Base-by-base conservation (phyloP, 208 protist genomes). In the Leishmania lainsoni region DNA sequence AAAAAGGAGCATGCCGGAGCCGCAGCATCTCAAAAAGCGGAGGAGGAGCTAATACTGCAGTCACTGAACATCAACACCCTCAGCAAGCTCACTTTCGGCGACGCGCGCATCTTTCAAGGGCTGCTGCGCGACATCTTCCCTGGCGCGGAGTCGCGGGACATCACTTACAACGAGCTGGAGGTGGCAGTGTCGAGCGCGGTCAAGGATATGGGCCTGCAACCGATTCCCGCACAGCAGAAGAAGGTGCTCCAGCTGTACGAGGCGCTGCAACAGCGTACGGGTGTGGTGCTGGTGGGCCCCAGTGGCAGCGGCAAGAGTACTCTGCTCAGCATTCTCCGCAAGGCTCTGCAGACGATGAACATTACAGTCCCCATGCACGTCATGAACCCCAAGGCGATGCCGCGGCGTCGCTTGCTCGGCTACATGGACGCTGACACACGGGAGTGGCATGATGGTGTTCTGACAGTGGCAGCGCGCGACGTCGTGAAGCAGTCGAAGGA, bases 371-470 rank as follows among this genome's bases (percentile, higher is more conserved):
- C 92, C 32, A 72, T 97, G 77, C 87, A 98, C 76, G 88, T 88
- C 39, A 96, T 99, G 90, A 99, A 99, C 87, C 96, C 97, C 54
- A 98, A 98, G 84, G 95, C 97, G 20, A 96, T 99, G 83, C 94
- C 96, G n/a, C 90, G 95, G 1, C 88, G 75, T 35, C 96, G 98
- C 61, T 92, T 99, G 74, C 98, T 99, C 70, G 98, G 98, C 79
- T 93, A 95, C 83, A 97, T 99, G 86, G 98, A 99, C 89, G 81
- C 92, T 2, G 95, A 98, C 76, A 99, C 99, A 9, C 97, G 98
- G 29, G 99, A 99, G 84, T 99, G 99, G 98, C 98, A 94, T 66
- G 98, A 99, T 88, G 99, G 99, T 61, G 98, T 99, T n/a, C 98
- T 99, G 79, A 98, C 98, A 10, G 82, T 92, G 20, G 92, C 99